These are phyloP conservation scores for Glycyrrhiza uralensis DNA, from an alignment of 306 rosid species.

Conservation along the genomic window DNA sequence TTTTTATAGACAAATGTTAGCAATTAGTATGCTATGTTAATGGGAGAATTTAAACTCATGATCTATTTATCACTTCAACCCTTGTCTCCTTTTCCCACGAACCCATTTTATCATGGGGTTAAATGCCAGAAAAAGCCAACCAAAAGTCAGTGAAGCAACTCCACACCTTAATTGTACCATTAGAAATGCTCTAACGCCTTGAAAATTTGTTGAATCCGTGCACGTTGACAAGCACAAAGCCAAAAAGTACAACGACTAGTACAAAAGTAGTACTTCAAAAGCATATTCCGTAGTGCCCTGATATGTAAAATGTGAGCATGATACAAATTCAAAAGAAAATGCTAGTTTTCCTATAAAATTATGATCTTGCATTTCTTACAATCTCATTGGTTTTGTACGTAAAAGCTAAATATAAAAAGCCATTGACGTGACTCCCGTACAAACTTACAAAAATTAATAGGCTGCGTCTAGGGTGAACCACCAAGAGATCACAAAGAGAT, in stretches of 20 bases:
- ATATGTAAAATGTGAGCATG: neutral
- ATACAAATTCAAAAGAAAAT: conserved; percentile 1
- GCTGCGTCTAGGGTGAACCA: no score
- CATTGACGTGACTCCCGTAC: neutral
- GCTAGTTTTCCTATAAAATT: conserved; percentile 2
- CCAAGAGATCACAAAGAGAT: no score
- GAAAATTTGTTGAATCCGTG: neutral
- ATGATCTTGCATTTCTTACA: neutral
- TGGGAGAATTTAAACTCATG: no score
- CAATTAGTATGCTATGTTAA: no score
- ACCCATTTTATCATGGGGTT: no score
- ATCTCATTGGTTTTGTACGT: neutral
- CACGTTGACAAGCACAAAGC: neutral
- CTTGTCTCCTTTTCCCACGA: no score
- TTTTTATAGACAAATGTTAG: no score
- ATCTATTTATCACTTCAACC: no score
- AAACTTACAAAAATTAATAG: neutral
- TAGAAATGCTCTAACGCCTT: no score
- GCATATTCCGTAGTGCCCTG: neutral
- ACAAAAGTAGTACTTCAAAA: neutral
- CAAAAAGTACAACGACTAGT: neutral
- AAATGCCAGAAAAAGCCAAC: no score
- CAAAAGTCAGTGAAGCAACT: no score
- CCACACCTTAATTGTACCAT: no score
- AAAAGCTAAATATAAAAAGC: neutral